Conservation (phyloP, 2,329 filamentous ascomycete species). For the Whalleya microplaca region DNA sequence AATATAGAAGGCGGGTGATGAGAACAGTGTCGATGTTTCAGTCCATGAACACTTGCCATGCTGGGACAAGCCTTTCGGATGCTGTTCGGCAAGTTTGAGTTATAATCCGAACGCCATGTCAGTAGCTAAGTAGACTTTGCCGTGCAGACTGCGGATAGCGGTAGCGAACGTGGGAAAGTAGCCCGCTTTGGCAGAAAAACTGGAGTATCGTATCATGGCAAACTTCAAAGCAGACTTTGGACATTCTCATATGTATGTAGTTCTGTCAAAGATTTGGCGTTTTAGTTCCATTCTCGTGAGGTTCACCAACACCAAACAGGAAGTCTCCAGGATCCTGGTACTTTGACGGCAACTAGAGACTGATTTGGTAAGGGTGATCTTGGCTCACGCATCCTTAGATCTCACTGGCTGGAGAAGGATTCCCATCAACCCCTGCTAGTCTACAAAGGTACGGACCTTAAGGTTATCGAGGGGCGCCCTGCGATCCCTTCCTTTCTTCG, state of each 20-base stretch:
- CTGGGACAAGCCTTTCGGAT: constrained; percentile 18
- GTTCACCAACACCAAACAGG: constrained; percentile 16
- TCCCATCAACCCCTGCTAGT: constrained; percentile 26
- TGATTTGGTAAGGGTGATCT: constrained; percentile 31
- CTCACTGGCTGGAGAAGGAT: constrained; percentile 31
- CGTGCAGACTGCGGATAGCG: not conserved
- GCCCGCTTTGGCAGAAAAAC: not conserved
- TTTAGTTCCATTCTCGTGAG: constrained; percentile 23
- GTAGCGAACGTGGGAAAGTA: constrained; percentile 1
- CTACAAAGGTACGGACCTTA: constrained; percentile 16
- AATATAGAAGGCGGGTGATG: constrained; percentile 10
- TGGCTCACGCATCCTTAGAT: constrained; percentile 18
- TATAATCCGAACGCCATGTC: constrained; percentile 27
- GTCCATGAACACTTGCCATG: constrained; percentile 10
- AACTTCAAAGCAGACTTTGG: constrained; percentile 18
- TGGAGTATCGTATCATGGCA: constrained; percentile 18
- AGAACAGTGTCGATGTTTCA: constrained; percentile 22
- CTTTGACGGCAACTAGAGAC: constrained; percentile 25
- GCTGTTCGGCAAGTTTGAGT: constrained; percentile 24
- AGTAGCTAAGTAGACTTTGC: not conserved
- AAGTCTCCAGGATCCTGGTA: constrained; percentile 22
- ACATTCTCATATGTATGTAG: constrained; percentile 6
- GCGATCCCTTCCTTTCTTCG: constrained; percentile 26
- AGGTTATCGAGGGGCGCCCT: constrained; percentile 18
- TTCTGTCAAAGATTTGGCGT: constrained; percentile 8